These are phyloP conservation scores for Candida tibetensis DNA, from an alignment of 805 yeast species.

Conservation along the genomic window DNA sequence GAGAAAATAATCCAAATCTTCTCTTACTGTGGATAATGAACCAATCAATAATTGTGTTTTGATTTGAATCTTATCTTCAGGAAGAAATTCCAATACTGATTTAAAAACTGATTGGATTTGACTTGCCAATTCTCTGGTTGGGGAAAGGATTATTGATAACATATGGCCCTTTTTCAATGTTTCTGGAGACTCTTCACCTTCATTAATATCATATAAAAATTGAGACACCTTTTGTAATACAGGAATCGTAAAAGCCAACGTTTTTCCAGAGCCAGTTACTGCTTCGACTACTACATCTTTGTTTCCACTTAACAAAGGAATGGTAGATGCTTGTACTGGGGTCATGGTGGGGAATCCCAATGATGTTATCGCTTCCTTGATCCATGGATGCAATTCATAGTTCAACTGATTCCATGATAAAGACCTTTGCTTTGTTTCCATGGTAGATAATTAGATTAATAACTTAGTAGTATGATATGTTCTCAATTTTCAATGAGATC, in stretches of 20 bases:
- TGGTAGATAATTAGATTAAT: too few relatives aligned
- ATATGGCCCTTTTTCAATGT: constrained; percentile 60
- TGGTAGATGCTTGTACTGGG: constrained; percentile 94
- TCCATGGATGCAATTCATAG: constrained; percentile 63
- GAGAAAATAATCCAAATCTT: constrained; percentile 63
- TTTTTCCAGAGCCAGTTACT: constrained; percentile 98
- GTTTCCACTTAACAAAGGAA: constrained; percentile 77
- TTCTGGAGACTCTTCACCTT: constrained; percentile 20
- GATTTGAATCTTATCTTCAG: constrained; percentile 44
- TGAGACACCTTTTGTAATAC: constrained; percentile 61
- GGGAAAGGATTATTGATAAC: constrained; percentile 70
- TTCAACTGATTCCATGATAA: constrained; percentile 60
- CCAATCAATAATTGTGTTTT: constrained; percentile 65
- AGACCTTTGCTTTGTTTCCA: constrained; percentile 36
- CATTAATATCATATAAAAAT: constrained; percentile 21
- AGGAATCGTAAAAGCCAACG: constrained; percentile 86
- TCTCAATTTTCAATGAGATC: too few relatives aligned
- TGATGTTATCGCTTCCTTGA: constrained; percentile 65
- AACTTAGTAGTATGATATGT: too few relatives aligned
- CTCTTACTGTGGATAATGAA: constrained; percentile 58
- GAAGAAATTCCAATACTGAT: constrained; percentile 54
- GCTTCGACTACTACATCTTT: constrained; percentile 97
- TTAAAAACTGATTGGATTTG: constrained; percentile 71
- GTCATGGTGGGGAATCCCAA: constrained; percentile 83
- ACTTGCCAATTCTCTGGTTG: constrained; percentile 66